Evolutionary conservation across 2,329 filamentous ascomycete species (phyloP).

Genomic region (Claviceps citrina): DNA sequence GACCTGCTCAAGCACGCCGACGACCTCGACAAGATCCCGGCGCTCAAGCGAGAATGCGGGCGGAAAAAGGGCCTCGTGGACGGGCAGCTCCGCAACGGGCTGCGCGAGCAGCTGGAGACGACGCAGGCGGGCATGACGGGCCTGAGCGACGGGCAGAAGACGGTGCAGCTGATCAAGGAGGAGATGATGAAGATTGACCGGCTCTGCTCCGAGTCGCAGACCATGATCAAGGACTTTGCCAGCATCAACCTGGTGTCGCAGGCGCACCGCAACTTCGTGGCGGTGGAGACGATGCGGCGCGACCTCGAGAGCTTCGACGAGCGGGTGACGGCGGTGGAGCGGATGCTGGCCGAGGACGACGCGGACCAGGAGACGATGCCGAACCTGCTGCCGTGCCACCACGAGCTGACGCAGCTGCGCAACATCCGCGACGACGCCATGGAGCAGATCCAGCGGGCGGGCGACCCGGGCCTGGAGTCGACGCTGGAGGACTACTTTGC

Average conservation of each 20-base stretch:
- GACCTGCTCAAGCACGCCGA: slow-evolving; percentile 91
- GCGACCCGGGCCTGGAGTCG: slow-evolving; percentile 57
- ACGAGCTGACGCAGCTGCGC: slow-evolving; percentile 76
- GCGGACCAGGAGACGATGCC: slow-evolving; percentile 78
- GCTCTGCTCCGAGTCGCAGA: slow-evolving; percentile 90
- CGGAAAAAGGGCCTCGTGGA: slow-evolving; percentile 90
- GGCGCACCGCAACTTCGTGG: slow-evolving; percentile 90
- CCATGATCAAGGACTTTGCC: slow-evolving; percentile 92
- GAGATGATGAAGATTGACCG: slow-evolving; percentile 98
- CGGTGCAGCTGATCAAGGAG: slow-evolving; percentile 84
- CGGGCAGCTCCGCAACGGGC: slow-evolving; percentile 70
- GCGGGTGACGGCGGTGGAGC: slow-evolving; percentile 59
- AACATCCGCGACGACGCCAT: slow-evolving; percentile 94
- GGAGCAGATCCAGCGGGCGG: slow-evolving; percentile 75
- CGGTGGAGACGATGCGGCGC: slow-evolving; percentile 81
- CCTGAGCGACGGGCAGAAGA: slow-evolving; percentile 78
- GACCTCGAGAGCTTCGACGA: slow-evolving; percentile 80
- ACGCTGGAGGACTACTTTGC: slow-evolving; percentile 86
- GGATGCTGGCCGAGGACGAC: slow-evolving; percentile 70
- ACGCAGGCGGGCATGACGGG: slow-evolving; percentile 87
- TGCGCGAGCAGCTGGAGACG: slow-evolving; percentile 84
- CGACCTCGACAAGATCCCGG: slow-evolving; percentile 88
- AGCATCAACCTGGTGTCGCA: slow-evolving; percentile 85
- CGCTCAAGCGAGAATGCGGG: slow-evolving; percentile 79
- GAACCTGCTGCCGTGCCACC: slow-evolving; percentile 78